Evolutionary conservation across 768 basidiomycete genomes (phyloP), one percentile per base, ranked within the genome.

Genomic region (Suillus spraguei): DNA sequence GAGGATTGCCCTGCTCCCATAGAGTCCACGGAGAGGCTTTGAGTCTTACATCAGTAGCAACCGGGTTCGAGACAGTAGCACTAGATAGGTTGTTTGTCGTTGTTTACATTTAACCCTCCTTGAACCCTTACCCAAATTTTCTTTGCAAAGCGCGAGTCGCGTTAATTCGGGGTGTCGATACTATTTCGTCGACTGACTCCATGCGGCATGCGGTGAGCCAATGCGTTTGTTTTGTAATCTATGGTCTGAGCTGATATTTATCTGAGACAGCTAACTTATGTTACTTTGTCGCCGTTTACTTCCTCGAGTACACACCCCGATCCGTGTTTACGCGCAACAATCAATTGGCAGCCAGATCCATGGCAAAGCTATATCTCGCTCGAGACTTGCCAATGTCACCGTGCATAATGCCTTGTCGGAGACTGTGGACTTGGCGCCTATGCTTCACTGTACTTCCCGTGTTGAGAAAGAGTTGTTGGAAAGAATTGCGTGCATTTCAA

Each of bases 1-100:
- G 47, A 49, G 53, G 90, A 92, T 74, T 92, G 90, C 53, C 86
- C 82, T 46, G 91, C 90, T 64, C 91, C 91, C 91, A 92, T 92
- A 16, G 47, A 47, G 17, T 61, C 59, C 13, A 60, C 58, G 3
- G 77, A 72, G 33, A 85, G 73, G 58, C 75, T 78, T 47, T 17
- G 91, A 50, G 14, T 28, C 50, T 50, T 17, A 52, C 94, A 68
- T 91, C 11, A 35, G 13, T 53, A 35, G 33, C 52, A 53, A 53
- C 32, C n/a, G 42, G 32, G 32, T 24, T 62, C 1, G 33, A 44
- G 16, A 59, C n/a, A n/a, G 54, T 22, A n/a, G 55, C 8, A 59
- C 14, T 13, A 36, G 13, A 38, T 22, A 9, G 33, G 32, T 14
- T 74, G 14, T 74, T 74, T 74, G 67, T 59, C 20, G 5, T 54